These are phyloP conservation scores for Epicoccum sorghinum DNA, from an alignment of 2,329 filamentous ascomycete species.

Conservation along the genomic window DNA sequence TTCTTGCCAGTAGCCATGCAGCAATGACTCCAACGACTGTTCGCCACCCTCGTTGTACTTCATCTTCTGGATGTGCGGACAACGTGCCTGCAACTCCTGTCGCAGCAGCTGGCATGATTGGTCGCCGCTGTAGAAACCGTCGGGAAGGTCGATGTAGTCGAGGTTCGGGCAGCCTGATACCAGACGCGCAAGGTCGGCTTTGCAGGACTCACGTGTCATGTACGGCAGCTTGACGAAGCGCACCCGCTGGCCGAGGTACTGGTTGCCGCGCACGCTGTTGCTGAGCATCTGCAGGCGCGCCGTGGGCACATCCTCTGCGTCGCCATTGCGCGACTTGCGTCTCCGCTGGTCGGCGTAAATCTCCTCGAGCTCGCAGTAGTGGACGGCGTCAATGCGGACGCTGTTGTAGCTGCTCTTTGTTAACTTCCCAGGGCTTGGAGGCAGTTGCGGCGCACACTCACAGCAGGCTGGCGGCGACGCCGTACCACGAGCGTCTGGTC, in stretches of 20 bases:
- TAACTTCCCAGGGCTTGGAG: constrained; percentile 2
- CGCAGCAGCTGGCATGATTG: constrained; percentile 74
- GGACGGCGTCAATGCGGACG: constrained; percentile 90
- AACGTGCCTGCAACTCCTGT: constrained; percentile 82
- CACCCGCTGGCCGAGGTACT: constrained; percentile 71
- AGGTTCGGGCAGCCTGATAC: constrained; percentile 85
- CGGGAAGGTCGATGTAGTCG: constrained; percentile 87
- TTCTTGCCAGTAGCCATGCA: constrained; percentile 69
- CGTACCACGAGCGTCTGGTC: constrained; percentile 75
- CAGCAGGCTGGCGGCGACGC: constrained; percentile 63
- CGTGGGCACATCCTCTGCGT: constrained; percentile 79
- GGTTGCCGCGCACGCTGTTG: constrained; percentile 80
- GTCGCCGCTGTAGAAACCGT: constrained; percentile 85
- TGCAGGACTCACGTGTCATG: constrained; percentile 89
- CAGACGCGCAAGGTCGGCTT: constrained; percentile 81
- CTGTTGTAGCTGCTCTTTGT: constrained; percentile 72
- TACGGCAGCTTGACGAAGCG: constrained; percentile 87
- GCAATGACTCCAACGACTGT: constrained; percentile 73
- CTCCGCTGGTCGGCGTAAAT: constrained; percentile 75
- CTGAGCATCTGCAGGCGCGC: constrained; percentile 78
- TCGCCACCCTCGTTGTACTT: constrained; percentile 81
- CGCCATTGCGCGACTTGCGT: constrained; percentile 65
- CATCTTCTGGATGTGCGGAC: constrained; percentile 87
- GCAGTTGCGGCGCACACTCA: constrained; percentile 55
- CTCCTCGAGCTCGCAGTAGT: constrained; percentile 90